Conservation (phyloP, 2,329 filamentous ascomycete species). For the Scedosporium dehoogii region DNA sequence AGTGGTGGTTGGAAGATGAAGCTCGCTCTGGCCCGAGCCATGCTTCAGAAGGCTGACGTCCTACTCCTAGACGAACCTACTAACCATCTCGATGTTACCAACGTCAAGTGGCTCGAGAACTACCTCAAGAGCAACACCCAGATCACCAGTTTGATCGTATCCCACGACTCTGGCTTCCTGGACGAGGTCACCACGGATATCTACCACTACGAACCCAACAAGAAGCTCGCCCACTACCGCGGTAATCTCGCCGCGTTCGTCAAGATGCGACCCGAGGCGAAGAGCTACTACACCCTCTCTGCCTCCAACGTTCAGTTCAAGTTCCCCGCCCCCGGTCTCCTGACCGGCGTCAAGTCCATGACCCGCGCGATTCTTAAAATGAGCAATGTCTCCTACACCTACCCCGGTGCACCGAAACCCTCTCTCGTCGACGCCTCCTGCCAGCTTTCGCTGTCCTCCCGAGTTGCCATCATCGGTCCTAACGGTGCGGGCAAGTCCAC, state of each 20-base stretch:
- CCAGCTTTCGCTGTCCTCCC: slow-evolving; percentile 77
- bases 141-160: slow-evolving; percentile 95
- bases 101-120: slow-evolving; percentile 90
- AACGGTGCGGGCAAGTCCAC: slow-evolving; percentile 99
- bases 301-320: slow-evolving; percentile 89
- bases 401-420: slow-evolving; percentile 79
- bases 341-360: slow-evolving; percentile 89
- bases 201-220: slow-evolving; percentile 92
- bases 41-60: slow-evolving; percentile 95
- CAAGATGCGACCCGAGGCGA: slow-evolving; percentile 81
- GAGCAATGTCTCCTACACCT: slow-evolving; percentile 85
- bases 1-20: slow-evolving; percentile 99
- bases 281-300: slow-evolving; percentile 95
- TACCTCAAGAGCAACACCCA: slow-evolving; percentile 94
- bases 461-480: slow-evolving; percentile 90
- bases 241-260: slow-evolving; percentile 81
- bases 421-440: slow-evolving; percentile 84
- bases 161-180: slow-evolving; percentile 95
- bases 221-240: slow-evolving; percentile 84
- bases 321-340: slow-evolving; percentile 89
- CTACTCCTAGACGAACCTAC: slow-evolving; percentile 96
- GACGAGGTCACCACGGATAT: slow-evolving; percentile 98
- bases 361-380: slow-evolving; percentile 94
- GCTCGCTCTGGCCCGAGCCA: slow-evolving; percentile 86
- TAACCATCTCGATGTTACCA: slow-evolving; percentile 93